Base-by-base conservation (phyloP, 106 monocot genomes). In the Narthecium ossifragum region DNA sequence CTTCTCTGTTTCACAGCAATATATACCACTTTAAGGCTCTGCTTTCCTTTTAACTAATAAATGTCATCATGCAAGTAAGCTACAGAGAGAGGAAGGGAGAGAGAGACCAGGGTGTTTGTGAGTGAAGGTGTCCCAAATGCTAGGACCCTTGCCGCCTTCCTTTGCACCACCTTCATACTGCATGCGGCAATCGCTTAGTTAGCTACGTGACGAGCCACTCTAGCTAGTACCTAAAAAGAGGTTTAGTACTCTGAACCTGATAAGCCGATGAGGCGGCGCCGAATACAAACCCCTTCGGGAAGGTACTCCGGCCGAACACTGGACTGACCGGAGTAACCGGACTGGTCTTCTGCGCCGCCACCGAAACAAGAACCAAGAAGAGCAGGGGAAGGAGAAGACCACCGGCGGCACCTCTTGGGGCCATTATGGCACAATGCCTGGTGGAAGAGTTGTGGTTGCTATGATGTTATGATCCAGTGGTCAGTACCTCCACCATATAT, bases 121-220 rank as follows among this genome's bases (percentile, higher is more conserved):
- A 45, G 71, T 76, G 72, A 43, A 81, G 31, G 63, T 62, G 56
- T 81, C 81, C 81, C 81, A 81, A 34, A 72, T 72, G 75, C 81
- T 81, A 4, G 81, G 72, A 2, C 67, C 71, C 26, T 51, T 71
- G 30, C 81, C 81, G 32, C 51, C 81, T 59, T 76, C 71, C 9
- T 40, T 59, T 13, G 53, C 66, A 46, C 52, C 76, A 28, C 81
- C 76, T 60, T 81, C 81, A 34, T 72, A 75, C 80, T 80, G 37
- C 7, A 29, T 27, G 0, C 40, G 26, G 37, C 21, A 24, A 21
- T 23, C 17, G 34, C 18, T n/a, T n/a, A n/a, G n/a, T n/a, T n/a
- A n/a, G n/a, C n/a, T n/a, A n/a, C n/a, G n/a, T n/a, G n/a, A n/a
- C n/a, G n/a, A n/a, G n/a, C n/a, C n/a, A n/a, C n/a, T n/a, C n/a